A percentile compares a stretch with the other conserved stretches of the same genome.
Conservation (phyloP, 2,329 filamentous ascomycete species). For the Diatrype stigma region DNA sequence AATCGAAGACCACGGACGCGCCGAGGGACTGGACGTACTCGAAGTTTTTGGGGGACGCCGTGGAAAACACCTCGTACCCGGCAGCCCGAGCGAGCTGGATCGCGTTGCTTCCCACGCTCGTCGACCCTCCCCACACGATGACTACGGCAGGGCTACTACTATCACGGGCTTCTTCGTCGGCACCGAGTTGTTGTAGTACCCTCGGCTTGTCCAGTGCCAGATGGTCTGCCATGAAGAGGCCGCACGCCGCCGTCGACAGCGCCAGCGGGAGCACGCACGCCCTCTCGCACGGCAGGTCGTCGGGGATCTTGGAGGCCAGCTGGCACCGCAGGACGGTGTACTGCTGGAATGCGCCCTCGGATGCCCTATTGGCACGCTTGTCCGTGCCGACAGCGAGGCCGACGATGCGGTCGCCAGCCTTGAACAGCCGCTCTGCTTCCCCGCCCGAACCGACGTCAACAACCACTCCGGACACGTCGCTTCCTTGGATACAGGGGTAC, state of each 20-base stretch:
- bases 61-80: slow-evolving; percentile 41
- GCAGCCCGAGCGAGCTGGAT: slow-evolving; percentile 41
- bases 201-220: slow-evolving; percentile 11
- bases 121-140: slow-evolving; percentile 44
- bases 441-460: slow-evolving; percentile 22
- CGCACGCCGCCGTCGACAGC: slow-evolving; percentile 22
- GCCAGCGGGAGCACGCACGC: slow-evolving; percentile 22
- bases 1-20: slow-evolving; percentile 38
- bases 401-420: slow-evolving; percentile 28
- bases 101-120: slow-evolving; percentile 40
- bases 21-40: slow-evolving; percentile 35
- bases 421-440: slow-evolving; percentile 20
- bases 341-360: slow-evolving; percentile 26
- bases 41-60: slow-evolving; percentile 36
- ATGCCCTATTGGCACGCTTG: too few species aligned
- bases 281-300: slow-evolving; percentile 10
- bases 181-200: too few species aligned
- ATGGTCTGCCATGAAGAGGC: slow-evolving; percentile 18
- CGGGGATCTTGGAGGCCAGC: slow-evolving; percentile 13
- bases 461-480: slow-evolving; percentile 28
- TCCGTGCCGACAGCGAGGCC: slow-evolving; percentile 7
- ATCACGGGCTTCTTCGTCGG: slow-evolving; percentile 6
- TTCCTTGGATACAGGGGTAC: slow-evolving; percentile 28
- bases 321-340: slow-evolving; percentile 12
- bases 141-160: slow-evolving; percentile 33